Conservation (phyloP, 768 basidiomycete genomes). For the Mycena haematopus region DNA sequence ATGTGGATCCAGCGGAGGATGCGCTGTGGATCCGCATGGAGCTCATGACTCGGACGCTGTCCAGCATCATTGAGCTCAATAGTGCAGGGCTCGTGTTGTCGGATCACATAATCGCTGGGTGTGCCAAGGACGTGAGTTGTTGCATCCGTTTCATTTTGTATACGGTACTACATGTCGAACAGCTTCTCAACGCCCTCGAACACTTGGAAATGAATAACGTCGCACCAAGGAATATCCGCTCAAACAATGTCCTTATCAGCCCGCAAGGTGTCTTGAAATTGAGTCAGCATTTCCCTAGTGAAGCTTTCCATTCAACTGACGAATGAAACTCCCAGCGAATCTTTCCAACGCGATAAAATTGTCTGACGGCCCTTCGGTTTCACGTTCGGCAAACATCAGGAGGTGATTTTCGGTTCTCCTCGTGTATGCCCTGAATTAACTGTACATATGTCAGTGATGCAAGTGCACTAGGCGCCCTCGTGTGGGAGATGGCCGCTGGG, state of each 20-base stretch:
- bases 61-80: conserved; percentile 56
- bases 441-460: conserved; percentile 28
- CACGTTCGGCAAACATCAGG: not conserved
- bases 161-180: not conserved
- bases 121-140: conserved; percentile 55
- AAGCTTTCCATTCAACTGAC: not conserved
- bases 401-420: not conserved
- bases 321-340: conserved; percentile 1
- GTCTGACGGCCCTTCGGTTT: not conserved
- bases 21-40: conserved; percentile 67
- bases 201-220: conserved; percentile 52
- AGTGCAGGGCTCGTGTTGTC: conserved; percentile 49
- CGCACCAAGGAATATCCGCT: conserved; percentile 61
- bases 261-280: conserved; percentile 54
- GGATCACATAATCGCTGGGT: conserved; percentile 55
- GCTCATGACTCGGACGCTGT: conserved; percentile 64
- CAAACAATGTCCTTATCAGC: conserved; percentile 61
- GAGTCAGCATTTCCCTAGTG: conserved; percentile 39
- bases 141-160: too few species aligned
- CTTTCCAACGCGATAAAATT: conserved; percentile 8
- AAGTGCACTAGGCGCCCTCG: conserved; percentile 57
- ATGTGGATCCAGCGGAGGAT: conserved; percentile 46
- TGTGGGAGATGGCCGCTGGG: conserved; percentile 58
- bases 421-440: too few species aligned
- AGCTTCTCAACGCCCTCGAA: conserved; percentile 54